Conservation (phyloP, 345 rosid genomes). For the Ceriops tagal region DNA sequence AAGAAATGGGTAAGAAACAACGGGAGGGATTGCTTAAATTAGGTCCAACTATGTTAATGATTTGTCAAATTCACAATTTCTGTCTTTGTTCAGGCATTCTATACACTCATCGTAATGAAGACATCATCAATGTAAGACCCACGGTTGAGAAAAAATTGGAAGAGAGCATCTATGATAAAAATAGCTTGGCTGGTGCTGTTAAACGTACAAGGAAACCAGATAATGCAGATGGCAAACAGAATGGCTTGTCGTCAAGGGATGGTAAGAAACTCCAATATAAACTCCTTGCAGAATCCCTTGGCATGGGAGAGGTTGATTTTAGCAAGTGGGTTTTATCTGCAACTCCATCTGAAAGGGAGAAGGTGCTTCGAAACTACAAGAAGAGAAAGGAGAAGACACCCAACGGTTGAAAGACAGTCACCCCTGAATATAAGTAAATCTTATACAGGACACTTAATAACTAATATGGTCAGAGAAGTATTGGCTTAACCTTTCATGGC, state of each 20-base stretch:
- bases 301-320: slow-evolving; percentile 61
- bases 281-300: slow-evolving; percentile 56
- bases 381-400: slow-evolving; percentile 37
- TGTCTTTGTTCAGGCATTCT: slow-evolving; percentile 47
- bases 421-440: background rate
- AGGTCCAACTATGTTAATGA: no score
- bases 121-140: slow-evolving; percentile 52
- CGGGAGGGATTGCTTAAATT: no score
- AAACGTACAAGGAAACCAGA: slow-evolving; percentile 21
- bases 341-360: slow-evolving; percentile 44
- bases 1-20: slow-evolving; percentile 53
- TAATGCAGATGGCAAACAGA: slow-evolving; percentile 21
- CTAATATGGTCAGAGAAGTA: no score
- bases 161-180: slow-evolving; percentile 19
- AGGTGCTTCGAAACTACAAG: slow-evolving; percentile 48
- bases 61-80: no score
- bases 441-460: no score
- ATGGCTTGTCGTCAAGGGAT: slow-evolving; percentile 25
- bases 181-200: slow-evolving; percentile 5
- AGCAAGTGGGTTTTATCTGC: slow-evolving; percentile 66
- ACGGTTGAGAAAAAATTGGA: slow-evolving; percentile 7
- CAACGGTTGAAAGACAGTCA: slow-evolving; percentile 15
- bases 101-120: slow-evolving; percentile 79
- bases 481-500: no score
- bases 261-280: slow-evolving; percentile 44